Base-by-base conservation (phyloP, 371 early-diverging fungal genomes). In the Lichtheimia ramosa region DNA sequence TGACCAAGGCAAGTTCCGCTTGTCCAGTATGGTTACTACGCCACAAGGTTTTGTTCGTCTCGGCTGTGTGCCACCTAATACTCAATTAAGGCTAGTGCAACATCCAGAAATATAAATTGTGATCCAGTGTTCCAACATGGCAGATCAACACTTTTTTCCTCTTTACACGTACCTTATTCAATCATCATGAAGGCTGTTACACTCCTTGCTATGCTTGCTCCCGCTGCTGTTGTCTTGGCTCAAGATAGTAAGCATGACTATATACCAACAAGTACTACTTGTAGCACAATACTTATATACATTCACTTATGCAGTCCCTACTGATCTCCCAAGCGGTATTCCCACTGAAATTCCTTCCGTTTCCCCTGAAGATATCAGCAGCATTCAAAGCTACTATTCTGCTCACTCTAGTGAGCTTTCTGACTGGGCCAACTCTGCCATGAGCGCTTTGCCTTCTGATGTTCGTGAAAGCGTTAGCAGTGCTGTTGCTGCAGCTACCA, bases 381-480 rank as follows among this genome's bases (percentile, higher is more conserved):
- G 34, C 34, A 1, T 10, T 10, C 34, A 34, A 2, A 34, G 34
- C 34, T 34, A 34, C 34, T 34, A 34, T 8, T 34, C 34, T 10
- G 34, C 6, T 2, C 34, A 34, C 34, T 4, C 34, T 34, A 34
- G 34, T 10, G 34, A 34, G 34, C 34, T 34, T 8, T 34, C 34
- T 10, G 34, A 34, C 6, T 34, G 34, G 34, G 34, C 34, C 10
- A 34, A 34, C 2, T 34, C 34, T 34, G 34, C 34, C 34, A 34
- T 34, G 34, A 34, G 34, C 10, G 34, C 34, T 34, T 34, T 34
- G 34, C 34, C 40, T 15, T 23, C 23, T 24, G 56, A 42, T n/a
- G 43, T 56, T 5, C 42, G 39, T 7, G 34, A 56, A 21, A 56
- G 56, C 56, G 23, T 56, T 18, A 56, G 56, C 56, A 56, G 46